Evolutionary conservation across 2,329 filamentous ascomycete genomes (phyloP), one percentile per base, ranked within the genome.

Genomic region (Blastomyces gilchristii): DNA sequence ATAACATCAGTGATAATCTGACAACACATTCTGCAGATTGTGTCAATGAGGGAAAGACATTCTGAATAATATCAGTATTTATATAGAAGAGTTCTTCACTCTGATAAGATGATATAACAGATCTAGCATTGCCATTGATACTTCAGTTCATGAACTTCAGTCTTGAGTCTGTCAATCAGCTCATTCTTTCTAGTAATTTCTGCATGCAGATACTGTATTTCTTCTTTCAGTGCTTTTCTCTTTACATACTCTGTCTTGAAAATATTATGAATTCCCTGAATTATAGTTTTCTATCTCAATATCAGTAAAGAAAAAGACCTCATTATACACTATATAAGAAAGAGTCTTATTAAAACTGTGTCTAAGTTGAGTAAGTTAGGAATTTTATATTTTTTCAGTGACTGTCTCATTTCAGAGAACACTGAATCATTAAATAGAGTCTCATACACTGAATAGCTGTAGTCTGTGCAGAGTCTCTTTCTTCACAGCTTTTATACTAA

Each of bases 211-310:
- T 16, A 22, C 49, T 57, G 60, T 22, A 62, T 50, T 62, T 62
- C 49, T 57, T 62, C 37, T 16, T 62, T 37, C 50, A 62, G 39
- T 45, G 7, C n/a, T n/a, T n/a, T n/a, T n/a, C 34, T 56, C 60
- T 56, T 43, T 8, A 18, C 60, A 62, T 9, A 14, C 60, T 62
- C 28, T 18, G 39, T 50, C 34, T 62, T 41, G 60, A 62, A 56
- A 56, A 56, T 47, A 16, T 18, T 53, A 37, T 61, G 16, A 61
- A 61, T 61, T 54, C 28, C 41, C 59, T 61, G 59, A 22, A 54
- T 61, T 14, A 31, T n/a, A n/a, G 49, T 61, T 61, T 53, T 31
- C 60, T 61, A 61, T 54, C 60, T 61, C 49, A 61, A 61, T 54
- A 54, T 61, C 60, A 61, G 60, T 25, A 12, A 62, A 34, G 50